A percentile compares a stretch with the other conserved stretches of the same genome.
Conservation (phyloP, 2,329 filamentous ascomycete genomes). For the Aureobasidium musti region DNA sequence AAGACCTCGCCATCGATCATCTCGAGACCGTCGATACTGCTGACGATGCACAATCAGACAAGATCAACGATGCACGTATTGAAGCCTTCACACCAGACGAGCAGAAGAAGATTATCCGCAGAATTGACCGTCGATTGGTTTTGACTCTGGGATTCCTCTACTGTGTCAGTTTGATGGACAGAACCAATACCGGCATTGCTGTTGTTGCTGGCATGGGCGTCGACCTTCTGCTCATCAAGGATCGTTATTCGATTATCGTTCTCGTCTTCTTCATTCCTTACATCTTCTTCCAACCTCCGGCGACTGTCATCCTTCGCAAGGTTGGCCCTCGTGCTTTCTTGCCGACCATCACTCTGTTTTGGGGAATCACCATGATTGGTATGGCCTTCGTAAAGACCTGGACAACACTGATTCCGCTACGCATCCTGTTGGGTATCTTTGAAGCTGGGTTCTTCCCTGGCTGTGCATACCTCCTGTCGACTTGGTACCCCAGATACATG, state of each 20-base stretch:
- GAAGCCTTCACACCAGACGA: slow-evolving; percentile 59
- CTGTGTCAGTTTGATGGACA: slow-evolving; percentile 41
- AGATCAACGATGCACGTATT: slow-evolving; percentile 38
- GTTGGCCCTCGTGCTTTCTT: slow-evolving; percentile 54
- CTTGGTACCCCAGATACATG: slow-evolving; percentile 41
- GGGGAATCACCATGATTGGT: slow-evolving; percentile 63
- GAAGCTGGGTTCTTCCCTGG: slow-evolving; percentile 66
- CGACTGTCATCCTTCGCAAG: slow-evolving; percentile 67
- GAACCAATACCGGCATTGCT: slow-evolving; percentile 41
- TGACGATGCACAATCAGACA: slow-evolving; percentile 13
- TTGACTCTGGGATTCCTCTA: slow-evolving; percentile 49
- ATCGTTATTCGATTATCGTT: slow-evolving; percentile 52
- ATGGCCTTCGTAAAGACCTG: slow-evolving; percentile 62
- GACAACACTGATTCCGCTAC: slow-evolving; percentile 55
- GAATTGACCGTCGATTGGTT: slow-evolving; percentile 63
- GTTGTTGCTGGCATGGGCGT: slow-evolving; percentile 42
- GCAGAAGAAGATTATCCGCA: slow-evolving; percentile 66
- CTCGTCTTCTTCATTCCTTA: slow-evolving; percentile 76
- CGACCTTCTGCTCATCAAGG: slow-evolving; percentile 39
- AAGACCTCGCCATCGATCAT: slow-evolving; percentile 3
- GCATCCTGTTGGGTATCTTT: slow-evolving; percentile 63
- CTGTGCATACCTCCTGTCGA: slow-evolving; percentile 61
- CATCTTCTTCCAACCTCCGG: slow-evolving; percentile 69
- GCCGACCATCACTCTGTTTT: slow-evolving; percentile 50
- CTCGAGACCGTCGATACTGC: slow-evolving; percentile 18